Evolutionary conservation across 129 eudicot species (phyloP).

Genomic region (Sambucus nigra): DNA sequence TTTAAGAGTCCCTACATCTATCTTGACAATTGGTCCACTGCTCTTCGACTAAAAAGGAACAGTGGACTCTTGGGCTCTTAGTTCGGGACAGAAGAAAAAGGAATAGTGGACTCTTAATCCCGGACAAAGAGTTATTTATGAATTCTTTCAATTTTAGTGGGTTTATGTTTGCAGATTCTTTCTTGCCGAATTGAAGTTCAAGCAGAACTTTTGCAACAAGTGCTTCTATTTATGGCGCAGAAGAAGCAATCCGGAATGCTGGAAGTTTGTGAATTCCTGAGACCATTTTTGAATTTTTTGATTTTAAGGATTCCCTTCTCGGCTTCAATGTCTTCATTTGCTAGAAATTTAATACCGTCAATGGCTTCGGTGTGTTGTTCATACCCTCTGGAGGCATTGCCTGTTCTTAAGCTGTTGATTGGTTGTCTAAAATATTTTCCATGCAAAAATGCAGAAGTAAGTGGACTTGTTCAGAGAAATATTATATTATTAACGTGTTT

Average conservation of each 20-base stretch:
- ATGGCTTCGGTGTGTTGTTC: conserved; percentile 63
- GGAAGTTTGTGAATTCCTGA: conserved; percentile 63
- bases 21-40: too few species aligned
- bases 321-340: conserved; percentile 27
- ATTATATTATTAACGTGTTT: background rate
- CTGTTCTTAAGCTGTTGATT: conserved; percentile 55
- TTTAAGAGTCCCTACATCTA: too few species aligned
- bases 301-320: conserved; percentile 41
- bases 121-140: too few species aligned
- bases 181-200: conserved; percentile 65
- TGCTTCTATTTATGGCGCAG: conserved; percentile 47
- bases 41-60: too few species aligned
- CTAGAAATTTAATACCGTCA: conserved; percentile 49
- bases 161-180: conserved; percentile 43
- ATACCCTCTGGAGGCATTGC: conserved; percentile 47
- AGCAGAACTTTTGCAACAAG: conserved; percentile 61
- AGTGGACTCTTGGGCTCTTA: too few species aligned
- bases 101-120: too few species aligned
- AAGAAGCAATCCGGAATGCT: conserved; percentile 48
- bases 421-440: conserved; percentile 36
- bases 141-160: background rate
- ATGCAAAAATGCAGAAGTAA: conserved; percentile 63
- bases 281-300: conserved; percentile 49
- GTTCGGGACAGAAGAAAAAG: too few species aligned
- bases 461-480: conserved; percentile 14